A percentile compares a stretch with the other conserved stretches of the same genome.
Evolutionary conservation across 2,329 filamentous ascomycete genomes (phyloP).

Genomic region (Trichophyton mentagrophytes): DNA sequence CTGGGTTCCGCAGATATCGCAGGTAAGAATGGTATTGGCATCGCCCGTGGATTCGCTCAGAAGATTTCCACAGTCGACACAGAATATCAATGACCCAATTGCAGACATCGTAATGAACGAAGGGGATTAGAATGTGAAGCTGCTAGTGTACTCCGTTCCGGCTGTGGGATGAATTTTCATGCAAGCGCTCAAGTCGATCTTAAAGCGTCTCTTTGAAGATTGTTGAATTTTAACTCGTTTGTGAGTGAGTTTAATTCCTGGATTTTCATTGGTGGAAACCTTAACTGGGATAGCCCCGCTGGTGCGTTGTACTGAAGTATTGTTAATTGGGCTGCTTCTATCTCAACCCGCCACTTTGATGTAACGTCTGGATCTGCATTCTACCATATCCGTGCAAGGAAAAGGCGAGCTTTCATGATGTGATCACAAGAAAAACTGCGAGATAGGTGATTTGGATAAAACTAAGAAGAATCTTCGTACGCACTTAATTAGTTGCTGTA

Average conservation of each 20-base stretch:
- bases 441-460: neutral
- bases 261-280: neutral
- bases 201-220: neutral
- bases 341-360: neutral
- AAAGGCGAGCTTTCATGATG: no score
- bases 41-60: slow-evolving; percentile 68
- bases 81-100: slow-evolving; percentile 85
- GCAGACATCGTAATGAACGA: slow-evolving; percentile 52
- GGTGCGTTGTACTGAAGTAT: neutral
- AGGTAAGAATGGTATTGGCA: slow-evolving; percentile 61
- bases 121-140: neutral
- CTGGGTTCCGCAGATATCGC: slow-evolving; percentile 72
- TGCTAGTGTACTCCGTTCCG: neutral
- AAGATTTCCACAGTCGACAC: slow-evolving; percentile 81
- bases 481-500: no score
- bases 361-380: no score
- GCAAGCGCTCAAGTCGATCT: neutral
- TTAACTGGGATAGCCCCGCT: neutral
- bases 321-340: neutral
- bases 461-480: no score
- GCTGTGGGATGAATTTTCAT: no score
- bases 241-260: neutral
- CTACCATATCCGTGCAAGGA: no score
- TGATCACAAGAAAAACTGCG: no score
- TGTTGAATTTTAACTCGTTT: neutral